These are phyloP conservation scores for Triticum urartu DNA, from an alignment of 176 grass and related monocot species.

Conservation along the genomic window DNA sequence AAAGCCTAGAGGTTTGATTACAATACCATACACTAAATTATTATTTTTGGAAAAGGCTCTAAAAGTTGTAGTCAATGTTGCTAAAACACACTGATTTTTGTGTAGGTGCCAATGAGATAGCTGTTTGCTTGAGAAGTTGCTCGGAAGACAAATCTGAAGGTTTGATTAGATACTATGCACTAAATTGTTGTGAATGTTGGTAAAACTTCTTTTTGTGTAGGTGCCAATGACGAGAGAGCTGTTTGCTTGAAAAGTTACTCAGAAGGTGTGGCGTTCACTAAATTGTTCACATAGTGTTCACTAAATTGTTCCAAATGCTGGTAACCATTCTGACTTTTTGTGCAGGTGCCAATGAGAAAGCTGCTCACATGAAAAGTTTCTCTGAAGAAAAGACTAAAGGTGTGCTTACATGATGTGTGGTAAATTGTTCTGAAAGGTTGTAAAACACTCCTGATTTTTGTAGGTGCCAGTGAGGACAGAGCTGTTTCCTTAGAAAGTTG, in stretches of 20 bases:
- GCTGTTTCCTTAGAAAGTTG: not conserved
- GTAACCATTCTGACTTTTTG: not conserved
- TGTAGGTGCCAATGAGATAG: not conserved
- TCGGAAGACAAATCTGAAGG: not conserved
- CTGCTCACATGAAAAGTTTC: slow-evolving; percentile 9
- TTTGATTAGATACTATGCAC: not conserved
- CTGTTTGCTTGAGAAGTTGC: not conserved
- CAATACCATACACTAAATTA: not conserved
- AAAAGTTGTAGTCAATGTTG: not conserved
- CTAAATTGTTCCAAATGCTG: not conserved
- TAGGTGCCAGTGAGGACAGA: slow-evolving; percentile 17
- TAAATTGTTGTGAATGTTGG: not conserved
- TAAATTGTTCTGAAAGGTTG: not conserved
- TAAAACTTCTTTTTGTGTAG: not conserved
- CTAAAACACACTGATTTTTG: not conserved
- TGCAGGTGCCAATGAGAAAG: not conserved
- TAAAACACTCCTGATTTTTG: not conserved
- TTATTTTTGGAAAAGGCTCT: not conserved
- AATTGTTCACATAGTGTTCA: not conserved
- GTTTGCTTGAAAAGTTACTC: not conserved
- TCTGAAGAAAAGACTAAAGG: slow-evolving; percentile 27
- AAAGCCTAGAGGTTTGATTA: not conserved
- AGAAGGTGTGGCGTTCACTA: not conserved
- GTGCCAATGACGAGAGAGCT: not conserved
- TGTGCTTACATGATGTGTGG: slow-evolving; percentile 9